These are phyloP conservation scores for Ogataea zsoltii DNA, from an alignment of 805 yeast species.

Conservation along the genomic window DNA sequence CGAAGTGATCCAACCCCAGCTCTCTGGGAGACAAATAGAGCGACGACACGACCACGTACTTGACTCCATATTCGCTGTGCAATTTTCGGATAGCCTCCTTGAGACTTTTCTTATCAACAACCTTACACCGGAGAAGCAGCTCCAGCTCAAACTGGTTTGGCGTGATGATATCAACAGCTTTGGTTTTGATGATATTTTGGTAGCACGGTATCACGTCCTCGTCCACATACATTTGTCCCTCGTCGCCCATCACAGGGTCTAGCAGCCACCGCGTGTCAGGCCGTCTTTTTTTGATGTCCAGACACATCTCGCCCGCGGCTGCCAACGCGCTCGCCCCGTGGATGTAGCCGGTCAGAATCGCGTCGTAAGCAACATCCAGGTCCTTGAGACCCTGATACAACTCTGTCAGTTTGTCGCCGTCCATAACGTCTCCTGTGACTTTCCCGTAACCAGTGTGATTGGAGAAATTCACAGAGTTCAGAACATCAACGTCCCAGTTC, in stretches of 20 bases:
- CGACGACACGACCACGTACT: constrained; percentile 70
- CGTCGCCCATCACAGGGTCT: constrained; percentile 85
- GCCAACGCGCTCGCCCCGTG: constrained; percentile 55
- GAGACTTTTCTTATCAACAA: constrained; percentile 42
- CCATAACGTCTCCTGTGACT: constrained; percentile 47
- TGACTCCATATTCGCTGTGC: constrained; percentile 50
- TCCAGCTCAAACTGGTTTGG: constrained; percentile 93
- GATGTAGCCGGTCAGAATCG: constrained; percentile 66
- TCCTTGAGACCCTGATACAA: constrained; percentile 40
- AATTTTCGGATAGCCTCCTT: constrained; percentile 47
- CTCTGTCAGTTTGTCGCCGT: constrained; percentile 40
- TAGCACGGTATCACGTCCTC: constrained; percentile 60
- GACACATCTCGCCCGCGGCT: constrained; percentile 40
- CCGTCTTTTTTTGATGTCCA: constrained; percentile 36
- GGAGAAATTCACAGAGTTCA: constrained; percentile 66
- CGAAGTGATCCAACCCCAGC: constrained; percentile 16
- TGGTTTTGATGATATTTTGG: constrained; percentile 43
- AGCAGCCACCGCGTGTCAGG: constrained; percentile 52
- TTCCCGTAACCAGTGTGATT: constrained; percentile 74
- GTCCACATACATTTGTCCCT: constrained; percentile 67
- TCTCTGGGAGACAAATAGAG: constrained; percentile 31
- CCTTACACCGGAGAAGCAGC: constrained; percentile 46
- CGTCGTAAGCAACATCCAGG: constrained; percentile 45
- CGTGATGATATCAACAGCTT: constrained; percentile 68
- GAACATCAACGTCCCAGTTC: constrained; percentile 71